phyloP scores from a whole-genome alignment of 495 filamentous ascomycete genomes.

The Venustampulla echinocandica region DNA sequence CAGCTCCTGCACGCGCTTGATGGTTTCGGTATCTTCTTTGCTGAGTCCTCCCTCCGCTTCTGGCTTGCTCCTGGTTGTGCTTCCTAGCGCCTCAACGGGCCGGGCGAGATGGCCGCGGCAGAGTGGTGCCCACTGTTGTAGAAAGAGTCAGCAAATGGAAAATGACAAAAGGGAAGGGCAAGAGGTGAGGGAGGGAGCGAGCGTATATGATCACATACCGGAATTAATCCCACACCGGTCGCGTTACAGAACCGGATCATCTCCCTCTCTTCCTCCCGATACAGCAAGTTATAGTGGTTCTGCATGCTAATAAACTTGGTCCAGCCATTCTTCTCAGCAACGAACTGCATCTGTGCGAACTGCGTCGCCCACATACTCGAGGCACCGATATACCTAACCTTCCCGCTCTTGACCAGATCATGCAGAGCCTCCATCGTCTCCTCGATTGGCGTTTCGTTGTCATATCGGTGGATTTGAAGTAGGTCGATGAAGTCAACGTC shows the following conservation, averaged over 20 bases:
- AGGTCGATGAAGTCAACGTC: slow-evolving; percentile 63
- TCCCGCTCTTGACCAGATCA: slow-evolving; percentile 57
- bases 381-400: slow-evolving; percentile 65
- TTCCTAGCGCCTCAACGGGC: slow-evolving; percentile 5
- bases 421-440: slow-evolving; percentile 71
- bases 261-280: slow-evolving; percentile 71
- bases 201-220: slow-evolving; percentile 10
- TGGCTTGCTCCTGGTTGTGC: slow-evolving; percentile 5
- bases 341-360: slow-evolving; percentile 57
- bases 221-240: slow-evolving; percentile 49
- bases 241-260: slow-evolving; percentile 67
- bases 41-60: slow-evolving; percentile 3
- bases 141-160: not conserved
- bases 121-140: slow-evolving; percentile 32
- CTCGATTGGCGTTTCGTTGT: slow-evolving; percentile 46
- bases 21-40: slow-evolving; percentile 32
- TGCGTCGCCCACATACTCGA: slow-evolving; percentile 60
- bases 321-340: slow-evolving; percentile 55
- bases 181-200: no score
- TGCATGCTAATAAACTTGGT: slow-evolving; percentile 73
- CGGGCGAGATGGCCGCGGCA: slow-evolving; percentile 47
- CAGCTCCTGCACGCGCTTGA: slow-evolving; percentile 50
- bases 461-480: slow-evolving; percentile 66
- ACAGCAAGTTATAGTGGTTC: slow-evolving; percentile 63
- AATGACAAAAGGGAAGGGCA: not conserved